Conservation (phyloP, 1,284 basidiomycete genomes). For the Fistulinella cinereoalba region DNA sequence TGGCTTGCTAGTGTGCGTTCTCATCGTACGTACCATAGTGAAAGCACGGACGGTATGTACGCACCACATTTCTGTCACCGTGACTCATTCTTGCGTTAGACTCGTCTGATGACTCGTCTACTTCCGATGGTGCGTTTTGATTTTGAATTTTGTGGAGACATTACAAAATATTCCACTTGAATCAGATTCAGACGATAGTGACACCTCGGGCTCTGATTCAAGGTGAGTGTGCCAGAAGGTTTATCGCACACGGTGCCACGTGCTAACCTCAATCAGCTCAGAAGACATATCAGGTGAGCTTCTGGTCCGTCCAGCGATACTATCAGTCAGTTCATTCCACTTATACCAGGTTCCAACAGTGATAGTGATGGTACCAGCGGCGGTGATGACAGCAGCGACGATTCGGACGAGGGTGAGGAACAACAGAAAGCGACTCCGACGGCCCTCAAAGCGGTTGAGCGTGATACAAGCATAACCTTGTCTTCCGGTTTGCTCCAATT, state of each 20-base stretch:
- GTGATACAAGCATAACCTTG: slow-evolving; percentile 32
- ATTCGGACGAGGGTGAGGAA: slow-evolving; percentile 3
- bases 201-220: slow-evolving; percentile 24
- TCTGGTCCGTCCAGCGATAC: neutral
- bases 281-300: slow-evolving; percentile 32
- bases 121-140: slow-evolving; percentile 24
- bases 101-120: slow-evolving; percentile 20
- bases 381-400: slow-evolving; percentile 6
- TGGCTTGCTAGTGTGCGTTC: neutral
- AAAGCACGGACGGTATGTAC: slow-evolving; percentile 34
- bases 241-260: slow-evolving; percentile 18
- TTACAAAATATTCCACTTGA: slow-evolving; percentile 33
- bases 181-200: slow-evolving; percentile 34
- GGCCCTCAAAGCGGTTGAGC: slow-evolving; percentile 15
- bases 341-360: slow-evolving; percentile 21
- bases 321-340: slow-evolving; percentile 1
- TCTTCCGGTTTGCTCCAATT: slow-evolving; percentile 29
- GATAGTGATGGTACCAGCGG: slow-evolving; percentile 11
- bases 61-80: slow-evolving; percentile 3
- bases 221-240: slow-evolving; percentile 13
- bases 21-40: slow-evolving; percentile 14
- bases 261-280: slow-evolving; percentile 16
- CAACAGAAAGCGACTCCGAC: slow-evolving; percentile 4
- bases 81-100: slow-evolving; percentile 17
- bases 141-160: neutral